phyloP scores from a whole-genome alignment of 208 protist species.

The Borovskyia barvae region DNA sequence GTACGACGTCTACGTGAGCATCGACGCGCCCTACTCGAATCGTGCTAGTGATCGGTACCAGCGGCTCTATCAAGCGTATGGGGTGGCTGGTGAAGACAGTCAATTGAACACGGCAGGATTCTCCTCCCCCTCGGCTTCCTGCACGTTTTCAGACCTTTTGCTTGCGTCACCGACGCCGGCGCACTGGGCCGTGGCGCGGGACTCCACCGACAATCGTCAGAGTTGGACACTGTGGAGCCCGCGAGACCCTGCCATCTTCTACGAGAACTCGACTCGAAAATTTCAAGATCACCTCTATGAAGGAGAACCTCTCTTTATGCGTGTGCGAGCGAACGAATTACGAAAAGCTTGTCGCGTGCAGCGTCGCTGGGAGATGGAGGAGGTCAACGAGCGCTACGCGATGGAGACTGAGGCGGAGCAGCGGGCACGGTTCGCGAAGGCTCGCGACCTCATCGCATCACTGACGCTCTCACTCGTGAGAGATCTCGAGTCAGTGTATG shows the following conservation, averaged over 20 bases:
- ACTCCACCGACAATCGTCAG: constrained; percentile 62
- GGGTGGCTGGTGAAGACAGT: background rate
- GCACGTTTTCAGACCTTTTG: constrained; percentile 24
- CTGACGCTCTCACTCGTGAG: constrained; percentile 41
- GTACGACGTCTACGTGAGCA: constrained; percentile 84
- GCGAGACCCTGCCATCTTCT: constrained; percentile 76
- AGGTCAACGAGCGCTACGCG: constrained; percentile 46
- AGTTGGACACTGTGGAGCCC: constrained; percentile 80
- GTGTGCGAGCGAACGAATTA: constrained; percentile 29
- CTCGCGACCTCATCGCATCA: constrained; percentile 36
- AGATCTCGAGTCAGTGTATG: constrained; percentile 61
- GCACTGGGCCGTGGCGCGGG: constrained; percentile 70
- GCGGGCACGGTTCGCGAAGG: constrained; percentile 38
- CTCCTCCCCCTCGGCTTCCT: background rate
- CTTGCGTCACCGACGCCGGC: constrained; percentile 56
- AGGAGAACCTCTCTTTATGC: constrained; percentile 85
- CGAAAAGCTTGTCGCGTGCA: constrained; percentile 40
- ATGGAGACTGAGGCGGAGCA: constrained; percentile 53
- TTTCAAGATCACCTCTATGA: constrained; percentile 88
- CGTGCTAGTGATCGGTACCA: constrained; percentile 46
- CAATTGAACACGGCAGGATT: background rate
- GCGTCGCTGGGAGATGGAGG: constrained; percentile 76
- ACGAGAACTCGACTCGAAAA: constrained; percentile 75
- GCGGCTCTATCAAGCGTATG: background rate
- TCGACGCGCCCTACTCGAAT: constrained; percentile 58